Conservation (phyloP, 2,329 filamentous ascomycete species). For the Cercospora citrullina region DNA sequence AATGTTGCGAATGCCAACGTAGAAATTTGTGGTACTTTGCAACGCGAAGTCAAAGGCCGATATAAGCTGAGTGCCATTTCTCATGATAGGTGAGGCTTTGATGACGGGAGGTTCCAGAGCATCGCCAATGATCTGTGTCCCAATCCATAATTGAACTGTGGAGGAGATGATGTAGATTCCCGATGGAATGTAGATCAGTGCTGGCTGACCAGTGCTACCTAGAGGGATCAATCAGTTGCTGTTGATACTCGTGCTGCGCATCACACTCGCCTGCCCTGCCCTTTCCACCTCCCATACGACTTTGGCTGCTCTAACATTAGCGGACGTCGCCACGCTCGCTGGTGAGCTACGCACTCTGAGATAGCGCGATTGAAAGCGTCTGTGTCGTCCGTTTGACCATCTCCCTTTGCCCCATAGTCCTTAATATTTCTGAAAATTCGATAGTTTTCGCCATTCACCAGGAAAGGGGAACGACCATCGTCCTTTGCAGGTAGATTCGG, state of each 20-base stretch:
- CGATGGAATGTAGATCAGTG: slow-evolving; percentile 42
- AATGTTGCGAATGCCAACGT: slow-evolving; percentile 34
- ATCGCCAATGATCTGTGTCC: slow-evolving; percentile 88
- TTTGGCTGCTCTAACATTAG: slow-evolving; percentile 10
- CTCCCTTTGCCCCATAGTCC: slow-evolving; percentile 50
- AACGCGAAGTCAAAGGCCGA: slow-evolving; percentile 30
- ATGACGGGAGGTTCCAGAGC: slow-evolving; percentile 68
- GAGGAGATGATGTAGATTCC: slow-evolving; percentile 60
- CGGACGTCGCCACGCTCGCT: background rate
- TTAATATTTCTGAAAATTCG: slow-evolving; percentile 55
- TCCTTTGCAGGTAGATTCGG: slow-evolving; percentile 60
- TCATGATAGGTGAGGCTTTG: slow-evolving; percentile 46
- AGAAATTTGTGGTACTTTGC: slow-evolving; percentile 35
- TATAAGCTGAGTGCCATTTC: slow-evolving; percentile 26
- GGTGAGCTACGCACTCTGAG: slow-evolving; percentile 37
- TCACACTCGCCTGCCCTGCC: slow-evolving; percentile 12
- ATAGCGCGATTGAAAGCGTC: slow-evolving; percentile 83
- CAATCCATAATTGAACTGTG: slow-evolving; percentile 82
- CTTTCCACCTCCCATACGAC: slow-evolving; percentile 16
- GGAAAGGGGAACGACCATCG: slow-evolving; percentile 67
- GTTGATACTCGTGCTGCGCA: background rate
- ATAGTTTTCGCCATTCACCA: slow-evolving; percentile 55
- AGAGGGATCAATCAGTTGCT: background rate
- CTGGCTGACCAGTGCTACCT: slow-evolving; percentile 55
- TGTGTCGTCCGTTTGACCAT: slow-evolving; percentile 79